Evolutionary conservation across 805 yeast species (phyloP).

Genomic region (Pichia manshurica): DNA sequence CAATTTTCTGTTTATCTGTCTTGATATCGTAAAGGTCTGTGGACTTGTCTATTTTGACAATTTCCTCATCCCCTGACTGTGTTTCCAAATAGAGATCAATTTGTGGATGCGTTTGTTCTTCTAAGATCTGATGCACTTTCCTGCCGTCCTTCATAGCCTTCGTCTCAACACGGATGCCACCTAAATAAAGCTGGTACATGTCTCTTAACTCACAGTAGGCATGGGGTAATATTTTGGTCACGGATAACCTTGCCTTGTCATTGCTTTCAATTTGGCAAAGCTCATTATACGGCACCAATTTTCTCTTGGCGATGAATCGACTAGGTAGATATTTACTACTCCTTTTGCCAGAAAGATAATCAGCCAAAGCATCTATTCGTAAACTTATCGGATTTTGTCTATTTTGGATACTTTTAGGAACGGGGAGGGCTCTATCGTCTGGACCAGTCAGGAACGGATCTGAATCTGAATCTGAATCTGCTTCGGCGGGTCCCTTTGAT

Average conservation of each 20-base stretch:
- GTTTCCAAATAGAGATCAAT: constrained; percentile 13
- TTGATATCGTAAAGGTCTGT: background rate
- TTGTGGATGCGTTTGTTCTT: constrained; percentile 39
- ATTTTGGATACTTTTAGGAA: no score
- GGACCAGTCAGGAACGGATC: no score
- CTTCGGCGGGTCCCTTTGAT: no score
- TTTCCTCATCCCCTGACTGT: constrained; percentile 5
- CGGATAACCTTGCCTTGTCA: constrained; percentile 39
- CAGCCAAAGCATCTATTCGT: background rate
- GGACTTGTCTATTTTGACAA: background rate
- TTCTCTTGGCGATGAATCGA: background rate
- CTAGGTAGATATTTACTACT: constrained; percentile 4
- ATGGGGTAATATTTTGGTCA: constrained; percentile 52
- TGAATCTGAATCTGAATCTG: no score
- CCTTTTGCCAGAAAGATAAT: background rate
- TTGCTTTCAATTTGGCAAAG: constrained; percentile 1
- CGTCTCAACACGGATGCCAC: constrained; percentile 28
- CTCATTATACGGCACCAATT: constrained; percentile 12
- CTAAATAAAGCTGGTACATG: constrained; percentile 45
- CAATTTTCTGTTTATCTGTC: no score
- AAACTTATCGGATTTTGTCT: no score
- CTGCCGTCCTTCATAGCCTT: constrained; percentile 43
- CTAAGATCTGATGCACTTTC: constrained; percentile 42
- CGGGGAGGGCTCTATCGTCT: no score
- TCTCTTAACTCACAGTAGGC: constrained; percentile 66